phyloP scores from a whole-genome alignment of 805 yeast genomes.

The Myxozyma geophila region DNA sequence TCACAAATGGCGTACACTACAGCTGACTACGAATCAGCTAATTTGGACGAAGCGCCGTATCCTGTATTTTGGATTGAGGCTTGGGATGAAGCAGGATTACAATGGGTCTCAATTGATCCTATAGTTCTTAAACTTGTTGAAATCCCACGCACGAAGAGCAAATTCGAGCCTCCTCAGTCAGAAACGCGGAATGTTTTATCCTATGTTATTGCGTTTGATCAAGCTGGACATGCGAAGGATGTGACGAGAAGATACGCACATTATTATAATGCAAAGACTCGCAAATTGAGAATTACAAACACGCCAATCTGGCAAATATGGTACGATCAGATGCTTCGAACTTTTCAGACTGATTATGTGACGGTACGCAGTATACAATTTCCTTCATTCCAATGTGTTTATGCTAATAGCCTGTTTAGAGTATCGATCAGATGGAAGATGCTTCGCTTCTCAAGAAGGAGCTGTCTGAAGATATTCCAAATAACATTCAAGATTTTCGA shows the following conservation, averaged over 20 bases:
- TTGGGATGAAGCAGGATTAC: conserved; percentile 73
- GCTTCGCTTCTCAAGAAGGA: conserved; percentile 66
- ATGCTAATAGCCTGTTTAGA: conserved; percentile 2
- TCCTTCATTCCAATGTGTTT: no score
- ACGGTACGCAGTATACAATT: conserved; percentile 39
- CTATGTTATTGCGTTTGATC: conserved; percentile 80
- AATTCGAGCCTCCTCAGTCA: conserved; percentile 72
- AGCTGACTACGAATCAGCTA: conserved; percentile 22
- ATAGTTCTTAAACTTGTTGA: conserved; percentile 67
- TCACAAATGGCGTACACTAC: conserved; percentile 29
- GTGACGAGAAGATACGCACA: conserved; percentile 83
- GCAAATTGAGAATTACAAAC: conserved; percentile 71
- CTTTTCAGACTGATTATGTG: conserved; percentile 40
- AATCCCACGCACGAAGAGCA: conserved; percentile 58
- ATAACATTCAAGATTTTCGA: conserved; percentile 76
- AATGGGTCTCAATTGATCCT: conserved; percentile 90
- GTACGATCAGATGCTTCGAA: conserved; percentile 57
- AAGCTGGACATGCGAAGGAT: conserved; percentile 68
- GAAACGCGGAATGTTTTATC: conserved; percentile 63
- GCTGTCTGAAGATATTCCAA: conserved; percentile 83
- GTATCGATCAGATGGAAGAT: conserved; percentile 58
- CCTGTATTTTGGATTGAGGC: conserved; percentile 95
- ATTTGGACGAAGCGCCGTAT: conserved; percentile 43
- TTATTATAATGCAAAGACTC: conserved; percentile 70
- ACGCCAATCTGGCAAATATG: conserved; percentile 62